These are phyloP conservation scores for Colletotrichum sp. DNA, from an alignment of 2,329 filamentous ascomycete species.

Conservation along the genomic window DNA sequence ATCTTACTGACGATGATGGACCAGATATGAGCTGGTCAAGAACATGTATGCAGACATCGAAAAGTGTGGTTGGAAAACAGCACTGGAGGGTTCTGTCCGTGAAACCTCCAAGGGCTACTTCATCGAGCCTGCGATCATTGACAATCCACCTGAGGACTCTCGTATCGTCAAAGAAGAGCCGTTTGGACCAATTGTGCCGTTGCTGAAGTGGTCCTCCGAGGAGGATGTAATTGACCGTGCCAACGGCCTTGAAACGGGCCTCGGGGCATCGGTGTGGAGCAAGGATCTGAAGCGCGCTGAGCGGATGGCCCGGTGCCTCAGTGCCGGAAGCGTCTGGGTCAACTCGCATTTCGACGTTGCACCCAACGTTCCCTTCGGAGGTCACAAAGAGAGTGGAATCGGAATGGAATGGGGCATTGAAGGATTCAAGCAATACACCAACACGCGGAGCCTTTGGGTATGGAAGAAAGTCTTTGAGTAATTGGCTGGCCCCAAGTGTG, in stretches of 20 bases:
- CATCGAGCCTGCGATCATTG: constrained; percentile 61
- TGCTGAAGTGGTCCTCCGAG: constrained; percentile 66
- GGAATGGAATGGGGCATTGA: constrained; percentile 51
- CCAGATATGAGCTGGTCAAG: constrained; percentile 49
- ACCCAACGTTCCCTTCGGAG: constrained; percentile 48
- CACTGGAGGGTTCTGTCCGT: neutral
- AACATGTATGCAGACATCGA: constrained; percentile 55
- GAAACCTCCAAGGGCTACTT: constrained; percentile 52
- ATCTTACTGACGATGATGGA: neutral
- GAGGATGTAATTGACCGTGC: constrained; percentile 62
- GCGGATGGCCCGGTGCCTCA: constrained; percentile 57
- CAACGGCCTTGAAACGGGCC: constrained; percentile 56
- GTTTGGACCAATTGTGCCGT: constrained; percentile 63
- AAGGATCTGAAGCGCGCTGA: constrained; percentile 56
- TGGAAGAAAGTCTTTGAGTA: constrained; percentile 29
- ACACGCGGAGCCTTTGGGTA: constrained; percentile 30
- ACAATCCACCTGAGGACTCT: constrained; percentile 62
- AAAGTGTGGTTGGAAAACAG: constrained; percentile 26
- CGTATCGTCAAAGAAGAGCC: constrained; percentile 61
- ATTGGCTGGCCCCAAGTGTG: neutral
- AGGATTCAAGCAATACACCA: constrained; percentile 38
- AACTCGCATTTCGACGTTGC: constrained; percentile 52
- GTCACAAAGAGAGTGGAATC: constrained; percentile 57
- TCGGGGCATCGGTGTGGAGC: constrained; percentile 64
- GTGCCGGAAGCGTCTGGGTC: constrained; percentile 66